phyloP scores from a whole-genome alignment of 192 early-diverging fungal genomes.

The Rhizoclosmatium sp. region DNA sequence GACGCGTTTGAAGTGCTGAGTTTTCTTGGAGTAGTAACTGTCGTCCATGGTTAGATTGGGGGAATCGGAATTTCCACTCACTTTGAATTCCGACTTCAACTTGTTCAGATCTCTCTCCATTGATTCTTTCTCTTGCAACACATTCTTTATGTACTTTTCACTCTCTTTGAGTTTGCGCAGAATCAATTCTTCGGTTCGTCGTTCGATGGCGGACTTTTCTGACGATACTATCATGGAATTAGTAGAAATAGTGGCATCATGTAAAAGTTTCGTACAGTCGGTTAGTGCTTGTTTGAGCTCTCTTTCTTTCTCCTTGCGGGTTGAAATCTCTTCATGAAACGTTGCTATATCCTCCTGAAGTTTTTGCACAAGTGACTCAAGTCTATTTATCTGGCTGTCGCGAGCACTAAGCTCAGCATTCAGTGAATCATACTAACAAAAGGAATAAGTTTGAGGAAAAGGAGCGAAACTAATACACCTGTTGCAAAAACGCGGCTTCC shows the following conservation, averaged over 20 bases:
- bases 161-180: slow-evolving; percentile 12
- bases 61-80: background rate
- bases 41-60: background rate
- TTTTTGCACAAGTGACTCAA: background rate
- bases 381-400: background rate
- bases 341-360: background rate
- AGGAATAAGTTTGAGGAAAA: background rate
- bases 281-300: slow-evolving; percentile 5
- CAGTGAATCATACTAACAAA: slow-evolving; percentile 3
- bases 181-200: slow-evolving; percentile 4
- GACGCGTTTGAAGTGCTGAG: background rate
- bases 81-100: slow-evolving; percentile 12
- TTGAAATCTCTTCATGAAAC: slow-evolving; percentile 15
- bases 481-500: slow-evolving; percentile 8
- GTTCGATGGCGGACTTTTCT: slow-evolving; percentile 5
- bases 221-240: background rate
- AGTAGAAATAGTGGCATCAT: background rate
- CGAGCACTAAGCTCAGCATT: background rate
- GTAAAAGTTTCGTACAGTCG: slow-evolving; percentile 9
- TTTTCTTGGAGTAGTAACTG: background rate
- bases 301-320: slow-evolving; percentile 5
- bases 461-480: background rate
- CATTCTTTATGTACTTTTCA: background rate
- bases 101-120: background rate
- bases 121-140: slow-evolving; percentile 12